A percentile compares a stretch with the other conserved stretches of the same genome.
Conservation (phyloP, 2,329 filamentous ascomycete species). For the Apiospora rasikravindrae region DNA sequence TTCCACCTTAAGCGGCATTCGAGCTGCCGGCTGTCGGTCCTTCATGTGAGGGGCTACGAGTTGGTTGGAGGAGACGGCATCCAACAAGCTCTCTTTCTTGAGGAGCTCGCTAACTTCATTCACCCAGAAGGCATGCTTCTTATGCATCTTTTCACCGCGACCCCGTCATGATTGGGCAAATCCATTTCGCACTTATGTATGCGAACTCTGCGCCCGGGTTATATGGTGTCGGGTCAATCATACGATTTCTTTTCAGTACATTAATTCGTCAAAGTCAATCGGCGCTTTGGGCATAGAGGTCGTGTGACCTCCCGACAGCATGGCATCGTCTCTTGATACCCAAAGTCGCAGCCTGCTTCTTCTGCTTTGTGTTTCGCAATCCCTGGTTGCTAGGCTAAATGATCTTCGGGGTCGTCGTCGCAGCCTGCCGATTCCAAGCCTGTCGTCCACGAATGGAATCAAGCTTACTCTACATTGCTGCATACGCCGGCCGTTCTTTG, state of each 20-base stretch:
- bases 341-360: background rate
- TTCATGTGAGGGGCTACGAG: background rate
- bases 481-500: background rate
- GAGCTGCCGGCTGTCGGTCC: background rate
- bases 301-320: background rate
- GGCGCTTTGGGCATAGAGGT: background rate
- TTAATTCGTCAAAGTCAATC: background rate
- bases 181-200: background rate
- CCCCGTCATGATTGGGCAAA: background rate
- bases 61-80: background rate
- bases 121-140: too few species aligned
- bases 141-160: background rate
- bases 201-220: too few species aligned
- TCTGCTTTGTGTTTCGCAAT: background rate
- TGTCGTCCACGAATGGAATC: background rate
- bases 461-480: background rate
- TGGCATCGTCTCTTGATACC: background rate
- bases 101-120: background rate
- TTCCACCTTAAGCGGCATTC: background rate
- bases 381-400: background rate
- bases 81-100: background rate
- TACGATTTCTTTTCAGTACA: background rate
- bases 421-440: background rate
- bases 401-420: background rate
- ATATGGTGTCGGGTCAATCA: background rate